These are phyloP conservation scores for Beta corolliflora DNA, from an alignment of 179 eudicot species.

Conservation along the genomic window DNA sequence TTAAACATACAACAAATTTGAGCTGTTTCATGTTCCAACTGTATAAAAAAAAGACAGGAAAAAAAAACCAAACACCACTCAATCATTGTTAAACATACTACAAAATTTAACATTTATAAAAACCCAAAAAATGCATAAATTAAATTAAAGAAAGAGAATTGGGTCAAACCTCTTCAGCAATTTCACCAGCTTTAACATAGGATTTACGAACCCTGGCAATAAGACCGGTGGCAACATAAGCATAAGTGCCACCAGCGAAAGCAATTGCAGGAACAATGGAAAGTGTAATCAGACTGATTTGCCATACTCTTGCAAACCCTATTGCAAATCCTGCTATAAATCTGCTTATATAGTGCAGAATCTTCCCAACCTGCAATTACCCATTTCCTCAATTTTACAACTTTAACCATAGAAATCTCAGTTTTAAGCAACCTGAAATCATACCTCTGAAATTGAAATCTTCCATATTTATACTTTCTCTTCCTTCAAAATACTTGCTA, in stretches of 20 bases:
- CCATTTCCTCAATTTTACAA: background rate
- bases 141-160: background rate
- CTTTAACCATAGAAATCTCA: background rate
- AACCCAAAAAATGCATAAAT: background rate
- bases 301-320: constrained; percentile 90
- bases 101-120: background rate
- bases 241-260: constrained; percentile 85
- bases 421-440: background rate
- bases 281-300: constrained; percentile 86
- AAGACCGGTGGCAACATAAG: constrained; percentile 84
- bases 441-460: constrained; percentile 5
- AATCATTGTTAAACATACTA: background rate
- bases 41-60: too few relatives aligned
- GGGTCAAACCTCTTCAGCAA: constrained; percentile 79
- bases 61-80: background rate
- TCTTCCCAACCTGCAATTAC: constrained; percentile 74
- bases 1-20: background rate
- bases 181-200: constrained; percentile 81
- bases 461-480: background rate
- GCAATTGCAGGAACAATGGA: constrained; percentile 90
- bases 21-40: too few relatives aligned
- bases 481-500: too few relatives aligned
- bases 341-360: constrained; percentile 85
- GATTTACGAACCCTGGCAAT: constrained; percentile 82
- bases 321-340: constrained; percentile 82